Evolutionary conservation across 2,329 filamentous ascomycete species (phyloP).

Genomic region (Stromatinia cepivora): DNA sequence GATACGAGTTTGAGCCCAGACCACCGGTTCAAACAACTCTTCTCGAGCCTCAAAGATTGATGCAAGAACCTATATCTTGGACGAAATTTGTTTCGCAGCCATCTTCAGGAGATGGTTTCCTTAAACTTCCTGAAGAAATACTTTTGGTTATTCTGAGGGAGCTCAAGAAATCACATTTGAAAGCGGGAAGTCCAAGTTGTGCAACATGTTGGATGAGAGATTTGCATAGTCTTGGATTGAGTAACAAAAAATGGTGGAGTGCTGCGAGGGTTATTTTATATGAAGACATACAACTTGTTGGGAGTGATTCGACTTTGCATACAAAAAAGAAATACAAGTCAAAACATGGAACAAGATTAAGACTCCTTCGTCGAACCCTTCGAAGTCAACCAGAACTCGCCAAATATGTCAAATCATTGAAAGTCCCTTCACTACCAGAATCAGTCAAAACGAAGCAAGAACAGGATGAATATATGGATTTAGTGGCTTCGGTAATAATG

Average conservation of each 20-base stretch:
- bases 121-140: slow-evolving; percentile 58
- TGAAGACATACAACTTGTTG: slow-evolving; percentile 58
- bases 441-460: slow-evolving; percentile 41
- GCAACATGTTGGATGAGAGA: slow-evolving; percentile 67
- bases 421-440: slow-evolving; percentile 52
- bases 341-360: slow-evolving; percentile 53
- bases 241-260: slow-evolving; percentile 54
- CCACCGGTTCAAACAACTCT: slow-evolving; percentile 18
- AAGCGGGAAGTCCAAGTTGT: slow-evolving; percentile 52
- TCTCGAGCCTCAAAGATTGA: slow-evolving; percentile 15
- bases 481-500: slow-evolving; percentile 62
- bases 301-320: slow-evolving; percentile 51
- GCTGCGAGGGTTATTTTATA: slow-evolving; percentile 49
- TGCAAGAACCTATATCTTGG: slow-evolving; percentile 26
- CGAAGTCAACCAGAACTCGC: slow-evolving; percentile 55
- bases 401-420: slow-evolving; percentile 56
- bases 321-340: slow-evolving; percentile 59
- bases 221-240: slow-evolving; percentile 51
- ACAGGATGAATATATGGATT: slow-evolving; percentile 55
- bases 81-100: slow-evolving; percentile 19
- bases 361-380: slow-evolving; percentile 59
- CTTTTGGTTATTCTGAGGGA: slow-evolving; percentile 56
- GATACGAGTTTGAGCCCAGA: slow-evolving; percentile 27
- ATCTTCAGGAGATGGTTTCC: slow-evolving; percentile 52
- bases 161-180: slow-evolving; percentile 54